Evolutionary conservation across 2,329 filamentous ascomycete species (phyloP), one percentile per base, ranked within the genome.

Genomic region (Salinomyces thailandicus): DNA sequence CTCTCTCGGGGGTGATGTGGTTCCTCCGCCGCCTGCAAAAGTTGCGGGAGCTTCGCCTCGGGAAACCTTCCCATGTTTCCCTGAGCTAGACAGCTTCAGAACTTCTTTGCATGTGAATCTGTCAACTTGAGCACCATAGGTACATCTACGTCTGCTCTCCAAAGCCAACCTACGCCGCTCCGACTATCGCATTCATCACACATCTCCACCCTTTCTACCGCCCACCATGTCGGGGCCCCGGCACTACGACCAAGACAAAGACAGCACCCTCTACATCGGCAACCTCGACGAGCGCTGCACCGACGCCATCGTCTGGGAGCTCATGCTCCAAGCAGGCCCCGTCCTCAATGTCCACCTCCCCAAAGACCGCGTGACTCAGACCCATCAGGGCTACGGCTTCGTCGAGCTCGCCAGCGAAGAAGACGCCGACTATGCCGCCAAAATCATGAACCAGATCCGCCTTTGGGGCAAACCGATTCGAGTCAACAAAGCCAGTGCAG

Each of bases 281-380:
- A 96, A 96, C 62, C 85, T 98, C 55, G 91, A 98, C 67, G 91
- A 98, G 69, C 85, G 91, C 61, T 84, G 91, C 48, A 81, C 81
- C 31, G 85, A 94, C 58, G 79, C 81, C 51, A 74, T 94, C 50
- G 78, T 98, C 49, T 95, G 91, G 80, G 91, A 98, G 69, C 73
- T 98, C 54, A 96, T 96, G 86, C 79, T 95, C 38, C 91, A 98
- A 68, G 86, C 87, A 60, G 91, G 91, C 37, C 87, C 89, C 51
- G 93, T 98, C 53, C 85, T 93, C 58, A 96, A 96, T 64, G 89
- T 98, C 46, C 91, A 98, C 66, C 79, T 98, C 58, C 91, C 91
- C 38, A 94, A 95, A 70, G 91, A 98, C 63, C 85, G 91, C 61
- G 91, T 98, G 51, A 95, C 91, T 31, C 86, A 95, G 58, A 81